A percentile compares a stretch with the other conserved stretches of the same genome.
phyloP scores from a whole-genome alignment of 2,329 filamentous ascomycete species.

The Hymenoscyphus linearis region DNA sequence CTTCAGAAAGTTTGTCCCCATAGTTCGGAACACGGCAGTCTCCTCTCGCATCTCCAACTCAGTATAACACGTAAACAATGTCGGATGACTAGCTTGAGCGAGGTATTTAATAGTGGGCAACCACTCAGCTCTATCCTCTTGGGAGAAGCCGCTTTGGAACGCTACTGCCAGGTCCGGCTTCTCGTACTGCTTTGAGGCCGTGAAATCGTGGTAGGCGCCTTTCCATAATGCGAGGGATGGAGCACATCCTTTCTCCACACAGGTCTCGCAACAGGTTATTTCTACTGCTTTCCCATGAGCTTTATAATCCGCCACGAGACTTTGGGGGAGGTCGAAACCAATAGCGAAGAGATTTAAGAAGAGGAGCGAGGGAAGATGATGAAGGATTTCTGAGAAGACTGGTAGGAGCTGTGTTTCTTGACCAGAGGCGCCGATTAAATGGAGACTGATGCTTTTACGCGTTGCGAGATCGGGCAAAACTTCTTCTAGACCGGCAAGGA shows the following conservation, averaged over 20 bases:
- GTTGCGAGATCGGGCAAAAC: constrained; percentile 7
- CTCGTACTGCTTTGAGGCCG: not conserved
- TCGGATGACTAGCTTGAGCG: constrained; percentile 8
- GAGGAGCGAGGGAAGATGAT: constrained; percentile 14
- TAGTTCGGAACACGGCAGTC: constrained; percentile 4
- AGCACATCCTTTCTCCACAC: constrained; percentile 4
- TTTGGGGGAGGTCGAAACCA: constrained; percentile 11
- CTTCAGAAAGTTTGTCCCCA: constrained; percentile 11
- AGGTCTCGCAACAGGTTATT: constrained; percentile 11
- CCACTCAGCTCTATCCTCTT: constrained; percentile 11
- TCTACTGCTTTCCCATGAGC: constrained; percentile 1
- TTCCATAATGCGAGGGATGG: constrained; percentile 10
- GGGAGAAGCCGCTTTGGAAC: constrained; percentile 17
- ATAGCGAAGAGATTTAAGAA: constrained; percentile 8
- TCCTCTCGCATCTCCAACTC: constrained; percentile 18
- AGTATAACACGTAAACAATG: constrained; percentile 19
- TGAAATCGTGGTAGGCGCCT: constrained; percentile 16
- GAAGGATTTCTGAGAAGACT: constrained; percentile 19
- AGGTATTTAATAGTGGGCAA: constrained; percentile 13
- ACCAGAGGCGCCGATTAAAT: constrained; percentile 16
- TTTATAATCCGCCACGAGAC: not conserved
- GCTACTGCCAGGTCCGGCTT: constrained; percentile 17
- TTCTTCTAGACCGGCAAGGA: constrained; percentile 17
- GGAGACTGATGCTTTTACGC: constrained; percentile 9
- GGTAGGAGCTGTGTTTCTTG: constrained; percentile 13